Percentiles rank a stretch among this genome's conserved stretches.
These are phyloP conservation scores for Adiantum capillusveneris DNA, from an alignment of 75 land plant species.

Conservation along the genomic window DNA sequence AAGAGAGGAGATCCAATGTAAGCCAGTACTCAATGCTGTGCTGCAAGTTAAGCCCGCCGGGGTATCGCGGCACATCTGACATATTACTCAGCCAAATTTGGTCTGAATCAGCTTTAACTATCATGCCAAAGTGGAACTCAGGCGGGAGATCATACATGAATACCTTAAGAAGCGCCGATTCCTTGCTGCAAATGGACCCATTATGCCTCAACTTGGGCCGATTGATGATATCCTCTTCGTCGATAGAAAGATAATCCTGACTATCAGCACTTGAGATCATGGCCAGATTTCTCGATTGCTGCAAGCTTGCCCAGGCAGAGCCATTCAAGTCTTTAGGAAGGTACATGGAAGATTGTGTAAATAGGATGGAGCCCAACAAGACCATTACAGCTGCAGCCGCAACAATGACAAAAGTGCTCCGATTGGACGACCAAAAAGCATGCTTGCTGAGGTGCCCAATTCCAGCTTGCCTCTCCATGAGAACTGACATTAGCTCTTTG, in stretches of 20 bases:
- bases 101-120: conserved; percentile 22
- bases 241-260: neutral
- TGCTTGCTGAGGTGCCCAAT: no score
- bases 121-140: conserved; percentile 76
- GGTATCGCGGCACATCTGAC: conserved; percentile 50
- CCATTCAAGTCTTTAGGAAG: no score
- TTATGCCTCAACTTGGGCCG: neutral
- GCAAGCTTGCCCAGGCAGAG: neutral
- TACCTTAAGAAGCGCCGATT: conserved; percentile 37
- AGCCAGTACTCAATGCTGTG: conserved; percentile 95
- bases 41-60: conserved; percentile 83
- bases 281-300: neutral
- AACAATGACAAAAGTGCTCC: neutral
- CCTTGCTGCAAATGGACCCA: neutral
- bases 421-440: no score
- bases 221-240: neutral
- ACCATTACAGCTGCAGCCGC: neutral
- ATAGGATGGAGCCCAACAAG: neutral
- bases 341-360: neutral
- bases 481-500: no score
- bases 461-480: no score
- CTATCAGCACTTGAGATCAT: neutral
- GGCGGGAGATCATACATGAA: conserved; percentile 89
- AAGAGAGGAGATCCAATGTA: conserved; percentile 76
- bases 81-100: conserved; percentile 55